Base-by-base conservation (phyloP, 1,284 basidiomycete genomes). In the Marasmius oreades region DNA sequence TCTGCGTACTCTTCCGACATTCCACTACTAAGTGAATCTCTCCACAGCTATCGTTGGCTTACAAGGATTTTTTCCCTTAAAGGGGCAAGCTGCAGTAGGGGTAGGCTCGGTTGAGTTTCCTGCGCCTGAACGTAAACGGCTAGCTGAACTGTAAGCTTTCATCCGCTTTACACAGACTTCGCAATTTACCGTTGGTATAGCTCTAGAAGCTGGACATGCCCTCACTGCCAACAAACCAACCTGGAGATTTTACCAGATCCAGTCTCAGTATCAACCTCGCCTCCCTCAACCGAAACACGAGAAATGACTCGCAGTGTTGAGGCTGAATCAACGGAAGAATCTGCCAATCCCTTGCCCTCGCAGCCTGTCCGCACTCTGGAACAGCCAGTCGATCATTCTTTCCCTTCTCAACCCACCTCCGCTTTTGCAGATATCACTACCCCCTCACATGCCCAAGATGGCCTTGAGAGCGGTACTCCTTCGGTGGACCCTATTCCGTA, bases 21-120 rank as follows among this genome's bases (percentile, higher is more conserved):
- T 59, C 56, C 28, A 36, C 23, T 28, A 23, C 8, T 58, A 66
- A 51, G 26, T 55, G 42, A 62, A 31, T 56, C 33, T 53, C 31
- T 42, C 20, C 43, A 55, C 66, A 89, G 94, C 93, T 22, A 94
- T 97, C 61, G 82, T 95, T 54, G 95, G 93, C 18, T 78, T 96
- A 2, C 90, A 95, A 67, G 89, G 92, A 0, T 95, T 98, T 73
- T 95, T 96, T 70, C 92, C 92, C 56, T 78, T 95, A 53, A 90
- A 88, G 59, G 93, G 93, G 24, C 89, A 95, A 65, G 88, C 93
- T 22, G 87, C 94, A n/a, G 86, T 87, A 33, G 93, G 93, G 14
- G 88, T 97, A 37, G 95, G 94, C 4, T 93, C 92, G 2, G 79
- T 98, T 47, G 92, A 96, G 64, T 88, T 87, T 64, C 88, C 92